phyloP scores from a whole-genome alignment of 2,329 filamentous ascomycete species.

The Xylaria sp. region DNA sequence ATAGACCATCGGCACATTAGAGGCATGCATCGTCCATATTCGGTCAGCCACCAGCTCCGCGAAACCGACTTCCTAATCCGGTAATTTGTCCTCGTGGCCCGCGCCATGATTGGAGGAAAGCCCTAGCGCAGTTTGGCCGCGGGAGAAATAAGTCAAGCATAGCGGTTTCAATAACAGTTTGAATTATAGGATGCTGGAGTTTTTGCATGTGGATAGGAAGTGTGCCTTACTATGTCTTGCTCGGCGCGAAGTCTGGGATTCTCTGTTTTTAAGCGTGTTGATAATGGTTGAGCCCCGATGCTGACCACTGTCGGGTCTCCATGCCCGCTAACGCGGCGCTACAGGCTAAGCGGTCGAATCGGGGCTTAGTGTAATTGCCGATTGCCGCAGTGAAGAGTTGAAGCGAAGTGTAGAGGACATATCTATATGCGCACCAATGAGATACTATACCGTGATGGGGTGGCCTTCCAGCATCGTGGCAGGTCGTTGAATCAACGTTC shows the following conservation, averaged over 20 bases:
- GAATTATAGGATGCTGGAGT: background rate
- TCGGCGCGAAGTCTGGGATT: background rate
- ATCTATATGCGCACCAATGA: constrained; percentile 33
- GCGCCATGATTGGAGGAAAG: constrained; percentile 35
- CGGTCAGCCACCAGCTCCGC: constrained; percentile 25
- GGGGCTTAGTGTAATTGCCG: background rate
- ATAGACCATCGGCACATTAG: constrained; percentile 1
- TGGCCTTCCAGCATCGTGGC: background rate
- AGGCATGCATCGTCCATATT: constrained; percentile 18
- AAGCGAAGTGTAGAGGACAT: background rate
- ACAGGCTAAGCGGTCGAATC: constrained; percentile 29
- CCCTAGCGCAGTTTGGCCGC: constrained; percentile 25
- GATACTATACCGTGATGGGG: background rate
- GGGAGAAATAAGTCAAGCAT: background rate
- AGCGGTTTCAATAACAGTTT: constrained; percentile 14
- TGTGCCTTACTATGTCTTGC: background rate
- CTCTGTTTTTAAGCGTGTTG: background rate
- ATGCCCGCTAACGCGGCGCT: constrained; percentile 2
- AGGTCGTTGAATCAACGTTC: constrained; percentile 2
- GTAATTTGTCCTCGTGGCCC: constrained; percentile 11
- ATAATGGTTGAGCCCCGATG: background rate
- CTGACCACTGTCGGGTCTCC: background rate
- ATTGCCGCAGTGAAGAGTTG: background rate
- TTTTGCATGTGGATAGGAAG: background rate
- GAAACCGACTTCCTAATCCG: constrained; percentile 25